These are phyloP conservation scores for Pseudocercospora macadamiae DNA, from an alignment of 2,329 filamentous ascomycete genomes.

Conservation along the genomic window DNA sequence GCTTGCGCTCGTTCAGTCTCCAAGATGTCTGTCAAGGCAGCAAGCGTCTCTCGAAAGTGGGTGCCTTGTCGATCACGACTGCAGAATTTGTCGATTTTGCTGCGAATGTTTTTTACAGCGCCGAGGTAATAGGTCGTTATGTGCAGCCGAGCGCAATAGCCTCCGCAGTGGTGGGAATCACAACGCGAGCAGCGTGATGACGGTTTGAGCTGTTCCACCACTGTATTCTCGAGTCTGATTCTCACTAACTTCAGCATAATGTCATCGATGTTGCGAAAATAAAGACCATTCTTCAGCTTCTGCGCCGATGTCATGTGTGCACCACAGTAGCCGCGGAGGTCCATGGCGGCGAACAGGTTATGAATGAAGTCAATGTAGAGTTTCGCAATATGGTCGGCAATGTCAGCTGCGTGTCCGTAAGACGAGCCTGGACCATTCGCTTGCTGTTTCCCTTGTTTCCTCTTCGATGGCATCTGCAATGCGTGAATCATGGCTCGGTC, in stretches of 20 bases:
- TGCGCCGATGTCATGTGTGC: background rate
- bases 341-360: constrained; percentile 23
- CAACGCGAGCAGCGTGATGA: constrained; percentile 11
- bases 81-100: constrained; percentile 13
- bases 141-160: constrained; percentile 15
- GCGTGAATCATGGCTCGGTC: background rate
- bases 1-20: constrained; percentile 12
- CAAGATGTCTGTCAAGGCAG: constrained; percentile 14
- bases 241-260: constrained; percentile 20
- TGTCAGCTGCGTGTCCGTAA: background rate
- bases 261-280: constrained; percentile 23
- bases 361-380: constrained; percentile 25
- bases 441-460: background rate
- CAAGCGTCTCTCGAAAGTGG: constrained; percentile 7
- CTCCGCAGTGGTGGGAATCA: constrained; percentile 12
- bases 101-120: constrained; percentile 8
- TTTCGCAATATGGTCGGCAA: constrained; percentile 24
- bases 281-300: background rate
- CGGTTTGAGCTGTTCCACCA: constrained; percentile 9
- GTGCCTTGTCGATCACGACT: constrained; percentile 12
- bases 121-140: constrained; percentile 12
- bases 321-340: constrained; percentile 20
- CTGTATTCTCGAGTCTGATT: constrained; percentile 10
- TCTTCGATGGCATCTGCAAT: background rate
- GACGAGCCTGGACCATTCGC: background rate